These are phyloP conservation scores for Bonia amplexicaulis DNA, from an alignment of 176 grass and related monocot species.

Conservation along the genomic window DNA sequence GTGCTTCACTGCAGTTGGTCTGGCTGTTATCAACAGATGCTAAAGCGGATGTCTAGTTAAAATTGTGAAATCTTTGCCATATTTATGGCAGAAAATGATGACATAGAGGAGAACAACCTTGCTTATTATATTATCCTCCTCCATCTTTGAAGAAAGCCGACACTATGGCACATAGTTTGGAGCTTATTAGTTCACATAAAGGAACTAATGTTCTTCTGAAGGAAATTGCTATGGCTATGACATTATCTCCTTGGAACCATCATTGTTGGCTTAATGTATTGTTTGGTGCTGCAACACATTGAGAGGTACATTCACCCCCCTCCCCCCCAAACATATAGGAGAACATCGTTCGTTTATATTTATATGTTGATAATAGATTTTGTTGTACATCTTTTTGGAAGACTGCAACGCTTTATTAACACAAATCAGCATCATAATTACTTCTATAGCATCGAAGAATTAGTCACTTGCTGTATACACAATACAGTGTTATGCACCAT, in stretches of 20 bases:
- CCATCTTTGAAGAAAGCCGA: too few relatives aligned
- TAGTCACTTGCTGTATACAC: constrained; percentile 33
- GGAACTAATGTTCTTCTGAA: too few relatives aligned
- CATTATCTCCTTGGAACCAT: neutral
- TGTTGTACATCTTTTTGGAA: neutral
- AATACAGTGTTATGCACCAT: neutral
- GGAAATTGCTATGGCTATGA: too few relatives aligned
- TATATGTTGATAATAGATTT: neutral
- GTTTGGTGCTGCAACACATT: neutral
- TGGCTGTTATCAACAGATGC: neutral
- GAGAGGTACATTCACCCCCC: neutral
- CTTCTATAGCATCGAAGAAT: constrained; percentile 35
- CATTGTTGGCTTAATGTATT: neutral
- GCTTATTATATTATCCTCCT: too few relatives aligned
- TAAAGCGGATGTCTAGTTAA: neutral
- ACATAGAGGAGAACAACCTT: neutral
- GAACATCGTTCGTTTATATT: neutral
- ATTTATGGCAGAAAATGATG: neutral
- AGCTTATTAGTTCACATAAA: too few relatives aligned
- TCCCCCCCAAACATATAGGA: neutral
- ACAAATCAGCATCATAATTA: constrained; percentile 39
- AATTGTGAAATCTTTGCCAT: neutral
- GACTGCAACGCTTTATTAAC: neutral
- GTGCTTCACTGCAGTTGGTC: neutral
- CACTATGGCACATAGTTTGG: too few relatives aligned